Conservation (phyloP, 768 basidiomycete genomes). For the Cyclocybe cylindracea region DNA sequence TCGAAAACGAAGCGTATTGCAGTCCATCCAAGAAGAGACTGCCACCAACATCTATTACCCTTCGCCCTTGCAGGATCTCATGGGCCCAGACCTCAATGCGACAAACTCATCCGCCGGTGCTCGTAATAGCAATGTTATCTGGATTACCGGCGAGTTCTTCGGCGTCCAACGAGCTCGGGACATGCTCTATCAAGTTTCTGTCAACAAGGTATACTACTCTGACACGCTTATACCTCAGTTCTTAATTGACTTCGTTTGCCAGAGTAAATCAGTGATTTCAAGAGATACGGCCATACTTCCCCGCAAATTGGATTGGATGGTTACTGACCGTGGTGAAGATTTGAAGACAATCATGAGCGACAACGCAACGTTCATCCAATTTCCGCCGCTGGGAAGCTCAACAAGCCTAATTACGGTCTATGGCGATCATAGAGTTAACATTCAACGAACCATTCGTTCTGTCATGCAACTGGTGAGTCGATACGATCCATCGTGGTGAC, state of each 20-base stretch:
- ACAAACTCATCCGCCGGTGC: constrained; percentile 41
- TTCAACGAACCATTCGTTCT: constrained; percentile 90
- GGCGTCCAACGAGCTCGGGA: constrained; percentile 93
- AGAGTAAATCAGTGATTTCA: constrained; percentile 91
- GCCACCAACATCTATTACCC: constrained; percentile 97
- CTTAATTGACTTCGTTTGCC: constrained; percentile 4
- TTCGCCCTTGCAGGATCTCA: constrained; percentile 83
- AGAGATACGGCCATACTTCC: constrained; percentile 93
- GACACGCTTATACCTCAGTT: not conserved
- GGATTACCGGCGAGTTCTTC: constrained; percentile 98
- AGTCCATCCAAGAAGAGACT: constrained; percentile 95
- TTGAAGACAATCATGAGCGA: constrained; percentile 92
- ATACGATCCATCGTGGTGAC: not conserved
- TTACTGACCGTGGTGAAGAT: constrained; percentile 94
- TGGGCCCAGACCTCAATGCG: constrained; percentile 62
- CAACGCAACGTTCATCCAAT: constrained; percentile 94
- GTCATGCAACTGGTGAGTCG: constrained; percentile 89
- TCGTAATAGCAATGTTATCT: constrained; percentile 78
- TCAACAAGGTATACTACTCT: constrained; percentile 67
- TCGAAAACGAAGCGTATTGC: constrained; percentile 82
- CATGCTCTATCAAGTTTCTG: constrained; percentile 88
- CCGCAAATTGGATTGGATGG: constrained; percentile 97
- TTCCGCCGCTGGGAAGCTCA: constrained; percentile 89
- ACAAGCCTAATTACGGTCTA: constrained; percentile 92
- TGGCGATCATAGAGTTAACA: constrained; percentile 92